phyloP scores from a whole-genome alignment of 2,329 filamentous ascomycete genomes.

The Kalmusia sp. region DNA sequence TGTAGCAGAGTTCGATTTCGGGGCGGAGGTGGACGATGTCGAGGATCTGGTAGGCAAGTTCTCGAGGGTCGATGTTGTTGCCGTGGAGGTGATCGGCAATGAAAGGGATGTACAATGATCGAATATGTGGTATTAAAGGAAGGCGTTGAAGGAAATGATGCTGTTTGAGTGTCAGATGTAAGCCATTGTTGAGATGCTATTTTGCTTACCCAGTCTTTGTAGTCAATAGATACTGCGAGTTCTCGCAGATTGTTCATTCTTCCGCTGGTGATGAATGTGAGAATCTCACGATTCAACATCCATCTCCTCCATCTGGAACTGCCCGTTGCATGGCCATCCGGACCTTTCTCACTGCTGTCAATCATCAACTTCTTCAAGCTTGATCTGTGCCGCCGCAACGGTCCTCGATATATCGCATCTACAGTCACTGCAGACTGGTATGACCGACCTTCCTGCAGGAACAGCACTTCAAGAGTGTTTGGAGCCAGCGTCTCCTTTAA shows the following conservation, averaged over 20 bases:
- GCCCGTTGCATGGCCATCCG: slow-evolving; percentile 47
- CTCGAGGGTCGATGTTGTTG: slow-evolving; percentile 65
- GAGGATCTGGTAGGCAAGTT: slow-evolving; percentile 77
- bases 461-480: slow-evolving; percentile 79
- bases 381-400: slow-evolving; percentile 72
- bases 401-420: slow-evolving; percentile 73
- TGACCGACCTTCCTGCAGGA: slow-evolving; percentile 71
- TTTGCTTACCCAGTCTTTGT: slow-evolving; percentile 76
- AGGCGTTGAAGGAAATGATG: slow-evolving; percentile 81
- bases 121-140: slow-evolving; percentile 72
- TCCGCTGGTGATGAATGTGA: slow-evolving; percentile 78
- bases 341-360: slow-evolving; percentile 68
- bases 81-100: slow-evolving; percentile 68
- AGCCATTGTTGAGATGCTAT: not conserved
- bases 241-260: slow-evolving; percentile 76
- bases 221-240: slow-evolving; percentile 74
- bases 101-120: slow-evolving; percentile 73
- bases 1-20: slow-evolving; percentile 78
- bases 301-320: slow-evolving; percentile 68
- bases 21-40: slow-evolving; percentile 79
- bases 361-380: slow-evolving; percentile 78
- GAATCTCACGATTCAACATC: slow-evolving; percentile 72
- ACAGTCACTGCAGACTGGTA: slow-evolving; percentile 68
- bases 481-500: slow-evolving; percentile 79
- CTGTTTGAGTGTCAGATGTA: slow-evolving; percentile 50